Evolutionary conservation across 139 green algal species (phyloP).

Genomic region (Edaphochlamys debaryana): DNA sequence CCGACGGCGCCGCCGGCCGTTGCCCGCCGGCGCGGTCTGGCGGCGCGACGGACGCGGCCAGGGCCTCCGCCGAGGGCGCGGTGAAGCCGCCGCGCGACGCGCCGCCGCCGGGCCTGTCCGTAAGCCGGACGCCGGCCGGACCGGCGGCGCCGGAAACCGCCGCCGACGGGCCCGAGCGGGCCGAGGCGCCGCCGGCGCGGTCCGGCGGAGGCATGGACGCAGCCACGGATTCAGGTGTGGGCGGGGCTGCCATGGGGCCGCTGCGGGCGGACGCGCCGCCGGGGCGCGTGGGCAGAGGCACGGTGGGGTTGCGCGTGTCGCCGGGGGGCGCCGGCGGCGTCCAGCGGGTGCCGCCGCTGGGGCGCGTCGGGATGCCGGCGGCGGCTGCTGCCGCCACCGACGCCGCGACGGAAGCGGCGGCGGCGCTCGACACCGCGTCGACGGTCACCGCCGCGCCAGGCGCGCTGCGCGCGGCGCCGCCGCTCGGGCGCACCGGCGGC

Average conservation of each 20-base stretch:
- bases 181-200: not conserved
- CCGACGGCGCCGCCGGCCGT: not conserved
- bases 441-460: not conserved
- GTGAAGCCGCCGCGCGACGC: too few species aligned
- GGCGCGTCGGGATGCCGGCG: constrained; percentile 2
- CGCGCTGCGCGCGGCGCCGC: not conserved
- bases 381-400: not conserved
- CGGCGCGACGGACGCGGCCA: too few species aligned
- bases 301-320: not conserved
- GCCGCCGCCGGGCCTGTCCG: too few species aligned
- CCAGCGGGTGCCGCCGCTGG: not conserved
- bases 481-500: not conserved
- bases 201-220: too few species aligned
- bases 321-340: not conserved
- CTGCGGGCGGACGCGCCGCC: not conserved
- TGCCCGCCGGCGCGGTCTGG: not conserved
- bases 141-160: too few species aligned
- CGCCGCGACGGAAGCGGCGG: not conserved
- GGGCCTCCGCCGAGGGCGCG: too few species aligned
- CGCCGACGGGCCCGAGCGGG: too few species aligned
- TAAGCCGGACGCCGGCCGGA: too few species aligned
- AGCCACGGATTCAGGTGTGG: too few species aligned
- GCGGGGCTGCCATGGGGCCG: not conserved
- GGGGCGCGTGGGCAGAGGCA: not conserved
- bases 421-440: not conserved